Evolutionary conservation across 352 stramenopile genomes (phyloP).

Genomic region (Phytophthora sp.): DNA sequence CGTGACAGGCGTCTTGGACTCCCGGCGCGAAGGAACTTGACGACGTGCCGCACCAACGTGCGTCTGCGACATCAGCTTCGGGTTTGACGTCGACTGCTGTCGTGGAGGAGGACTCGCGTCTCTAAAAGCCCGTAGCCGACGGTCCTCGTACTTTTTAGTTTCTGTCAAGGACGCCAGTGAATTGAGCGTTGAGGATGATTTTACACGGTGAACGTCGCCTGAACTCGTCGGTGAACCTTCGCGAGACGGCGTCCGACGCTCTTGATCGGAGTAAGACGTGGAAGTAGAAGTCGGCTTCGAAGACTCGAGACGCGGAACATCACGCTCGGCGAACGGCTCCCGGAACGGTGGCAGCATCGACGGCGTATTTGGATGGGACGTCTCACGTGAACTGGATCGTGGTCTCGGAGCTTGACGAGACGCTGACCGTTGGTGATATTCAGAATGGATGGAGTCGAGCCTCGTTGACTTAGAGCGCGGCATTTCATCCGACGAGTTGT

Average conservation of each 20-base stretch:
- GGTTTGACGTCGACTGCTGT: conserved; percentile 24
- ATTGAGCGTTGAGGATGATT: conserved; percentile 1
- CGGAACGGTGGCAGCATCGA: conserved; percentile 24
- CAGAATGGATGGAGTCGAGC: conserved; percentile 14
- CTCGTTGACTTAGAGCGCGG: conserved; percentile 15
- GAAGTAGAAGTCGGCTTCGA: not conserved
- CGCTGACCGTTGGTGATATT: not conserved
- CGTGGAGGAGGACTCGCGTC: conserved; percentile 19
- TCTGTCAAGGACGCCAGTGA: conserved; percentile 14
- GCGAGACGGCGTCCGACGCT: conserved; percentile 4
- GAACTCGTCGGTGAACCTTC: conserved; percentile 3
- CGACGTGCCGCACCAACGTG: conserved; percentile 7
- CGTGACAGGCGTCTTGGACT: conserved; percentile 16
- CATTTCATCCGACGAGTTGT: conserved; percentile 9
- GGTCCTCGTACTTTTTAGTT: conserved; percentile 22
- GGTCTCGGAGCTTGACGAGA: not conserved
- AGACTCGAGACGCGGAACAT: not conserved
- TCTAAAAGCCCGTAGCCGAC: conserved; percentile 10
- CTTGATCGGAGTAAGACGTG: conserved; percentile 9
- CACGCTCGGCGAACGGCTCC: conserved; percentile 9
- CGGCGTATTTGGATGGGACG: conserved; percentile 10
- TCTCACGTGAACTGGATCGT: conserved; percentile 8
- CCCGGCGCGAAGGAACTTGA: conserved; percentile 21
- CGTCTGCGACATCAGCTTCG: conserved; percentile 18
- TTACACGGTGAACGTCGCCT: not conserved